Percentiles rank a stretch among this genome's conserved stretches.
Conservation (phyloP, 352 stramenopile species). For the Phytophthora pluvialis region DNA sequence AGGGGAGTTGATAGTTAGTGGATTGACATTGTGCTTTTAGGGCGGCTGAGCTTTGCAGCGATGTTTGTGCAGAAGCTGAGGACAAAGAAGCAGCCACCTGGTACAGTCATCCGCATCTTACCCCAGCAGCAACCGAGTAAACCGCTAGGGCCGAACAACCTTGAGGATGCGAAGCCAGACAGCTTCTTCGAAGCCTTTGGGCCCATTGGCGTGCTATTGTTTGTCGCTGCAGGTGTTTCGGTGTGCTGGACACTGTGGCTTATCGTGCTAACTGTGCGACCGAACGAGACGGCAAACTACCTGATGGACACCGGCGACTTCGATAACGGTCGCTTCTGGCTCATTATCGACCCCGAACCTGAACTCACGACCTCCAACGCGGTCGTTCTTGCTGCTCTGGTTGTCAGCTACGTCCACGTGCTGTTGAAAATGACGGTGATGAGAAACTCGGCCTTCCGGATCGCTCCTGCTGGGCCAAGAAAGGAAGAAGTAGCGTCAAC, state of each 20-base stretch:
- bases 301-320: constrained; percentile 55
- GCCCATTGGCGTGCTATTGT: constrained; percentile 18
- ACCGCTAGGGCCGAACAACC: background rate
- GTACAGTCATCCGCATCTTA: background rate
- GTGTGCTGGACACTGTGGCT: constrained; percentile 44
- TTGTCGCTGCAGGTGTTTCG: constrained; percentile 21
- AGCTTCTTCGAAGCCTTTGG: constrained; percentile 33
- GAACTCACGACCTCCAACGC: constrained; percentile 20
- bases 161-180: background rate
- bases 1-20: too few relatives aligned
- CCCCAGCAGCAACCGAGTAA: background rate
- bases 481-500: background rate
- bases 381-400: constrained; percentile 16
- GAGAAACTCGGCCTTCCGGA: constrained; percentile 3
- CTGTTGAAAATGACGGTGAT: constrained; percentile 35
- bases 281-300: constrained; percentile 46
- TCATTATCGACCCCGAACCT: constrained; percentile 27
- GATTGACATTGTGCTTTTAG: too few relatives aligned
- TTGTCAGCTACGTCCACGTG: constrained; percentile 29
- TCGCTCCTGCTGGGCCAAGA: background rate
- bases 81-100: background rate
- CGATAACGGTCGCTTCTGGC: constrained; percentile 60
- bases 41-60: too few relatives aligned
- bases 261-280: constrained; percentile 35
- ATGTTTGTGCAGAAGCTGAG: background rate